Evolutionary conservation across 805 yeast species (phyloP).

Genomic region (Lipomyces sp.): DNA sequence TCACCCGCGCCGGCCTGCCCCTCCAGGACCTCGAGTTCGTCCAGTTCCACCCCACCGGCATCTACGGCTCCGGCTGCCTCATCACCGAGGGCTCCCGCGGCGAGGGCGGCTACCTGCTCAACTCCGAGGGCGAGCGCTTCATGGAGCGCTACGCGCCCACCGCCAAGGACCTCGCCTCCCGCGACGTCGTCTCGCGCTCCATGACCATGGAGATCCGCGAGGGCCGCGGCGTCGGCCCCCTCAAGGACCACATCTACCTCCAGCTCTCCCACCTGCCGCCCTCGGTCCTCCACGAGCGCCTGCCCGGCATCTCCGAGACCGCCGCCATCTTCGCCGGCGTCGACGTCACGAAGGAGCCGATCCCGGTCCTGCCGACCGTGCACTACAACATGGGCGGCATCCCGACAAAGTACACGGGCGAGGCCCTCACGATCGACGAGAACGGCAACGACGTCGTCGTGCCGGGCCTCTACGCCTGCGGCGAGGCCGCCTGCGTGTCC

Average conservation of each 20-base stretch:
- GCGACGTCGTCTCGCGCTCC: slow-evolving; percentile 98
- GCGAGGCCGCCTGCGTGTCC: slow-evolving; percentile 98
- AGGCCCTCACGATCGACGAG: slow-evolving; percentile 77
- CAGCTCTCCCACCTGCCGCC: slow-evolving; percentile 95
- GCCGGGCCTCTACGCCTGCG: slow-evolving; percentile 94
- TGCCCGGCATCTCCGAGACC: slow-evolving; percentile 99
- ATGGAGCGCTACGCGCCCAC: slow-evolving; percentile 99
- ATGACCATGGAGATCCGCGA: slow-evolving; percentile 98
- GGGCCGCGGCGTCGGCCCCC: slow-evolving; percentile 98
- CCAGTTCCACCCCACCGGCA: slow-evolving; percentile 99
- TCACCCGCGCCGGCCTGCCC: slow-evolving; percentile 96
- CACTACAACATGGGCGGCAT: slow-evolving; percentile 99
- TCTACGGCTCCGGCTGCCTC: slow-evolving; percentile 97
- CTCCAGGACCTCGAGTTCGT: slow-evolving; percentile 95
- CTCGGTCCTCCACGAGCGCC: slow-evolving; percentile 84
- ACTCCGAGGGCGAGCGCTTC: slow-evolving; percentile 97
- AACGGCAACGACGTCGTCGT: slow-evolving; percentile 86
- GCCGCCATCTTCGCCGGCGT: slow-evolving; percentile 99
- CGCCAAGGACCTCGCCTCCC: slow-evolving; percentile 96
- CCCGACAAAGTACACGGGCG: slow-evolving; percentile 97
- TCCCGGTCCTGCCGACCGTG: slow-evolving; percentile 96
- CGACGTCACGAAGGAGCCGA: slow-evolving; percentile 98
- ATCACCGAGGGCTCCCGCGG: slow-evolving; percentile 99
- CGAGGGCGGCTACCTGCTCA: slow-evolving; percentile 97
- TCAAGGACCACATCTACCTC: slow-evolving; percentile 89